Base-by-base conservation (phyloP, 352 stramenopile species). In the Phytophthora citricola region DNA sequence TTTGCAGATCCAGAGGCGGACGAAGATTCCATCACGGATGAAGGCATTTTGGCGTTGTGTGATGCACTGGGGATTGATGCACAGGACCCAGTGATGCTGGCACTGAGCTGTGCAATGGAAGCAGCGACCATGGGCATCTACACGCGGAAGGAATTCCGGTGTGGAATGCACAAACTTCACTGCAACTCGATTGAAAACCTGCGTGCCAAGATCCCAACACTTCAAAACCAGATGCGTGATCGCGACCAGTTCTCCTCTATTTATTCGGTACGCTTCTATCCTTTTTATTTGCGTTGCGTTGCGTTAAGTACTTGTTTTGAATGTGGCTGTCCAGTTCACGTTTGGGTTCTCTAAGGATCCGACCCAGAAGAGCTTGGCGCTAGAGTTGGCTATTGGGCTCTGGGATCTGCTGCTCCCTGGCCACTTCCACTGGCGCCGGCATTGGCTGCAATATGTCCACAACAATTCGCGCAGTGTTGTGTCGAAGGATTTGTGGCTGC, bases 401-500 rank as follows among this genome's bases (percentile, higher is more conserved):
- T 96, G 89, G 89, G 75, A 92, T 36, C 44, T 96, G 1, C 54
- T 96, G 46, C 66, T 96, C 10, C 84, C 85, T 1, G 61, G 58
- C 0, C 75, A 90, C 58, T 93, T 95, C 40, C 71, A 75, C 31
- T 76, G 90, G 63, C 68, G 83, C 45, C 68, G 69, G n/a, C 76
- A 91, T 36, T 95, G 85, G 85, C 63, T 94, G 22, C 60, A 68
- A 31, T 95, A 85, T 48, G 83, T 93, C 58, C 78, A 84, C 36
- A 32, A 58, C 9, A 66, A 94, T 60, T 88, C 77, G 26, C 80
- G 81, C 14, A 93, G 91, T 65, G 89, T 89, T 22, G 83, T 96
- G 38, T 92, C 88, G 4, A 93, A 89, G 46, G 88, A 96, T 56
- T 49, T 94, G 59, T 96, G 88, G 88, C 87, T 93, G 48, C 88